Base-by-base conservation (phyloP, 768 basidiomycete species). In the Candolleomyces efflorescens region DNA sequence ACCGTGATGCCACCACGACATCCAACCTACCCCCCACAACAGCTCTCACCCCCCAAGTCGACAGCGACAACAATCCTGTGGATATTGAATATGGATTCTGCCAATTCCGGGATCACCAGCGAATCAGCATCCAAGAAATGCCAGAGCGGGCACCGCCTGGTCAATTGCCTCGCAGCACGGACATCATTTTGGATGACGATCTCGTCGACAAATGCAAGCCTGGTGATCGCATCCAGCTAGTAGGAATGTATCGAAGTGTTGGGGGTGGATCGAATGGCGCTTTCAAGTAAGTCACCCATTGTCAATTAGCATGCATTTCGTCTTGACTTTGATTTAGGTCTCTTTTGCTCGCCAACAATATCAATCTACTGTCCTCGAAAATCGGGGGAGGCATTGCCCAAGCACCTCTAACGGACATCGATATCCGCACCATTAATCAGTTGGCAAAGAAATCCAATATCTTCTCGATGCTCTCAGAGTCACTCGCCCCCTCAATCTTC, bases 91-190 rank as follows among this genome's bases (percentile, higher is more conserved):
- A 86, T 68, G 97, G 97, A 4, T 78, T 88, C 61, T 92, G 90
- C 68, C 83, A 90, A 7, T 99, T 97, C 77, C 80, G 92, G 56
- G 97, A 99, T 73, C 93, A 98, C 72, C 97, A 99, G 73, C 86
- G 94, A 62, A 92, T 98, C 68, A 94, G 87, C 71, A 98, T 99
- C 61, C 97, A 99, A 75, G 97, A 99, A 69, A 98, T 99, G 96
- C 97, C 97, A 2, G 97, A 99, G 73, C 86, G 97, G 22, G 95
- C 97, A 13, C 97, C 97, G 23, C 91, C 97, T 45, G 97, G 97
- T 26, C 96, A 98, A 71, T 79, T 99, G 26, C 97, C 97, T 46
- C 82, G 97, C 49, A 95, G 94, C 65, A 94, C 94, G 37, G 97
- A 99, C 71, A 89, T 98, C 53, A 91, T 98, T 46, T 73, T 98